Conservation (phyloP, 495 filamentous ascomycete species). For the Penicillium argentinense region DNA sequence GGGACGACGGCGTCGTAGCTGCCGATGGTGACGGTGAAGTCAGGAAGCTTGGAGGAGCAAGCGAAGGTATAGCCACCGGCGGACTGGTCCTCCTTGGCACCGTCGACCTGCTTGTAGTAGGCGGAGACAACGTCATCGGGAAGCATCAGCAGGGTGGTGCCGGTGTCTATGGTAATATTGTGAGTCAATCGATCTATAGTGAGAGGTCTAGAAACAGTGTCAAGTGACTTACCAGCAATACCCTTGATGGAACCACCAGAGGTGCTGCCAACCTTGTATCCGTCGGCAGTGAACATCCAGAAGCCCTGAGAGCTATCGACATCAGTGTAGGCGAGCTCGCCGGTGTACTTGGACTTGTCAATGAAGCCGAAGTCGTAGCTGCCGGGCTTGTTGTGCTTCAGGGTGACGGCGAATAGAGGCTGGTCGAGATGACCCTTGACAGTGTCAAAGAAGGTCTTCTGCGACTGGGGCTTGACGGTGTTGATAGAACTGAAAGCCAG, state of each 20-base stretch:
- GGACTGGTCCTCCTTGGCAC: conserved; percentile 44
- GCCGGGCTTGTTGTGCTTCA: conserved; percentile 65
- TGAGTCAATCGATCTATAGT: no score
- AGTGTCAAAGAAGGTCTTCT: conserved; percentile 75
- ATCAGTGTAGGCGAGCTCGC: conserved; percentile 57
- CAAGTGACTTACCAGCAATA: conserved; percentile 37
- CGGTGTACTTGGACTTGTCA: conserved; percentile 61
- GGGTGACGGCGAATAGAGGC: conserved; percentile 67
- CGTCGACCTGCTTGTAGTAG: conserved; percentile 63
- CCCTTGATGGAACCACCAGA: conserved; percentile 27
- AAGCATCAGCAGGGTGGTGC: conserved; percentile 71
- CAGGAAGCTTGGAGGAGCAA: conserved; percentile 61
- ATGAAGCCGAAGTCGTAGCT: conserved; percentile 76
- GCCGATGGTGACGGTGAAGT: conserved; percentile 59
- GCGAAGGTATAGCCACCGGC: conserved; percentile 68
- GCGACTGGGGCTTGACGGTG: conserved; percentile 57
- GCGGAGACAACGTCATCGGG: conserved; percentile 52
- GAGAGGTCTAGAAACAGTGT: no score
- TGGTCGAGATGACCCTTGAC: conserved; percentile 55
- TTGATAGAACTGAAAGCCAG: conserved; percentile 72
- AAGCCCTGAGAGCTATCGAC: conserved; percentile 64
- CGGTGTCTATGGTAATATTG: conserved; percentile 51
- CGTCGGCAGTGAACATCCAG: conserved; percentile 67
- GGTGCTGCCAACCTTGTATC: conserved; percentile 60
- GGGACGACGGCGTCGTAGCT: conserved; percentile 45